A percentile compares a stretch with the other conserved stretches of the same genome.
These are phyloP conservation scores for Canavalia ensiformis DNA, from an alignment of 306 rosid species.

Conservation along the genomic window DNA sequence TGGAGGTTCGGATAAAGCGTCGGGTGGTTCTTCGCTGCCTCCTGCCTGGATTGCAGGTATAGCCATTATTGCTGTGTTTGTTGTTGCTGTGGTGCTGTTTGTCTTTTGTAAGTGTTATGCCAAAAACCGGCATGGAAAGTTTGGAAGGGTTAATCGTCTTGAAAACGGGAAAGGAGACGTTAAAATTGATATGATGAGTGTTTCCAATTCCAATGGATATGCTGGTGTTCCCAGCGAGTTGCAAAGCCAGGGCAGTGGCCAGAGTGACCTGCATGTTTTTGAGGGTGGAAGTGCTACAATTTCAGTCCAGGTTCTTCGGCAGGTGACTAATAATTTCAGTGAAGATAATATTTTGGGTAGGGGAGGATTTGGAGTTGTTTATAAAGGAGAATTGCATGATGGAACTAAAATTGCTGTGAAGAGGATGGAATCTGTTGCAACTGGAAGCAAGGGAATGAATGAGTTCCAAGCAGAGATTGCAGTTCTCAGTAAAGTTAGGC, in stretches of 20 bases:
- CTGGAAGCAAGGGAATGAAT: slow-evolving; percentile 79
- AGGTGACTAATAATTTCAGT: slow-evolving; percentile 75
- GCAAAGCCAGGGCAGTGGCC: slow-evolving; percentile 82
- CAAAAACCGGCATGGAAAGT: slow-evolving; percentile 59
- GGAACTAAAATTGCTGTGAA: slow-evolving; percentile 89
- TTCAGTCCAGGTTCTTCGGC: slow-evolving; percentile 80
- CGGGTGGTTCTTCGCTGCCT: slow-evolving; percentile 47
- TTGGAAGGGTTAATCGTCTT: slow-evolving; percentile 66
- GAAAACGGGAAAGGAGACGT: slow-evolving; percentile 63
- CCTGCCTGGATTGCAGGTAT: slow-evolving; percentile 76
- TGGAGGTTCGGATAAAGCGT: slow-evolving; percentile 45
- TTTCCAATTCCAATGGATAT: slow-evolving; percentile 67
- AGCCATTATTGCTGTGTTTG: slow-evolving; percentile 61
- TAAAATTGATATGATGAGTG: slow-evolving; percentile 61
- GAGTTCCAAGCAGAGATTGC: slow-evolving; percentile 94
- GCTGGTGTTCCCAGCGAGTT: slow-evolving; percentile 72
- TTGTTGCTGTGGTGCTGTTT: slow-evolving; percentile 71
- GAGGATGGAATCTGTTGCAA: slow-evolving; percentile 79
- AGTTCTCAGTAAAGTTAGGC: slow-evolving; percentile 86
- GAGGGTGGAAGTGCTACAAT: slow-evolving; percentile 80
- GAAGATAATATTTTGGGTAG: slow-evolving; percentile 81
- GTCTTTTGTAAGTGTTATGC: slow-evolving; percentile 68
- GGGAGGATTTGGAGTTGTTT: slow-evolving; percentile 93
- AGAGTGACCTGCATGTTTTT: slow-evolving; percentile 60
- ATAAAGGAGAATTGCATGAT: slow-evolving; percentile 84